phyloP scores from a whole-genome alignment of 768 basidiomycete genomes.

The Daedaleopsis sinensis region DNA sequence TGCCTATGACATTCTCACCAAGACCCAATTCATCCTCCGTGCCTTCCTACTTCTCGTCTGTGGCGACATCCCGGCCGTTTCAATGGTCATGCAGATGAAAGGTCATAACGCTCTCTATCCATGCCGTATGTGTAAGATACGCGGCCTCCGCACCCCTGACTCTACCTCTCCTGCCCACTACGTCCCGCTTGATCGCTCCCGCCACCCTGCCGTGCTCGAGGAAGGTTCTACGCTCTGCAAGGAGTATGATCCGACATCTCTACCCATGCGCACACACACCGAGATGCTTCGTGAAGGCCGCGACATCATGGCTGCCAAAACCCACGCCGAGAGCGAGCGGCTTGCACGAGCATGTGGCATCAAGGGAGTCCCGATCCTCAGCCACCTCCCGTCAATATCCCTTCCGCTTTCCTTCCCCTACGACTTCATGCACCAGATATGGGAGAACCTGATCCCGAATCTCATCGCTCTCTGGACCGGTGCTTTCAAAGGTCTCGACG shows the following conservation, averaged over 20 bases:
- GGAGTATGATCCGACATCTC: conserved; percentile 12
- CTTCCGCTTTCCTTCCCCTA: conserved; percentile 29
- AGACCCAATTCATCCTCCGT: conserved; percentile 24
- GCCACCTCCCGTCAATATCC: conserved; percentile 21
- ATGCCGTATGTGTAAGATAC: conserved; percentile 31
- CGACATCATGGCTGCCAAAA: conserved; percentile 12
- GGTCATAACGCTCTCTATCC: conserved; percentile 30
- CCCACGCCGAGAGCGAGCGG: conserved; percentile 5
- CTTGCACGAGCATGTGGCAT: conserved; percentile 24
- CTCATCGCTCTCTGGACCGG: conserved; percentile 27
- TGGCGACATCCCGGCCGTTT: conserved; percentile 32
- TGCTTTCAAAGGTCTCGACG: conserved; percentile 25
- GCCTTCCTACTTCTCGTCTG: conserved; percentile 27
- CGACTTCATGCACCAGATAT: conserved; percentile 34
- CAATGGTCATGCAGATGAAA: conserved; percentile 33
- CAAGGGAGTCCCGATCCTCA: conserved; percentile 34
- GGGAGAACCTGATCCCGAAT: conserved; percentile 28
- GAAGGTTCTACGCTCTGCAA: background rate
- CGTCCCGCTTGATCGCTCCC: conserved; percentile 18
- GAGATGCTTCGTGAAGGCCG: conserved; percentile 11
- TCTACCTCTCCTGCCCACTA: conserved; percentile 9
- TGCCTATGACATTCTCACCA: conserved; percentile 15
- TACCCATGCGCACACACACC: conserved; percentile 23
- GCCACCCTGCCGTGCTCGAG: conserved; percentile 10
- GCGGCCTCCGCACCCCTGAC: conserved; percentile 18